Percentiles rank a stretch among this genome's conserved stretches.
Evolutionary conservation across 495 filamentous ascomycete species (phyloP).

Genomic region (Talaromyces nanjingensis): DNA sequence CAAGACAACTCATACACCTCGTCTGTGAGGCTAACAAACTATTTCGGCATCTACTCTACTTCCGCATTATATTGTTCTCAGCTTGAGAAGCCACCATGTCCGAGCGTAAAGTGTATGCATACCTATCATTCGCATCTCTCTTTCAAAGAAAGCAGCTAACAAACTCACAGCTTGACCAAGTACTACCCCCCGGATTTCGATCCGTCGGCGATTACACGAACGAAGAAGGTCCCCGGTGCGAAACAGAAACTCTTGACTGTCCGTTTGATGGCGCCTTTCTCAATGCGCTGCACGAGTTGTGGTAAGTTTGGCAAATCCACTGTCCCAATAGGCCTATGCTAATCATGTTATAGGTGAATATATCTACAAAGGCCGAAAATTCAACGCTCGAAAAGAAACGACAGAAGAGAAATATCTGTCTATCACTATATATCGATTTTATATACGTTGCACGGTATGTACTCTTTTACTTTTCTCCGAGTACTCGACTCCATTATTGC

Average conservation of each 20-base stretch:
- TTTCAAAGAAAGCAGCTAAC: background rate
- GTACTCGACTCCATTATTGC: background rate
- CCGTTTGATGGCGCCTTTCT: constrained; percentile 95
- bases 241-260: constrained; percentile 72
- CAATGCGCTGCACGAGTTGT: constrained; percentile 85
- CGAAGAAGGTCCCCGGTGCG: constrained; percentile 44
- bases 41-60: background rate
- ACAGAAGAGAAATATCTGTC: constrained; percentile 85
- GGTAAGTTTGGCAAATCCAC: constrained; percentile 30
- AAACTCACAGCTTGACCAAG: constrained; percentile 32
- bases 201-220: constrained; percentile 71
- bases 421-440: constrained; percentile 89
- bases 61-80: no score
- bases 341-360: constrained; percentile 51
- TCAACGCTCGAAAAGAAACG: constrained; percentile 94
- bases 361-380: constrained; percentile 95
- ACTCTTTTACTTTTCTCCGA: background rate
- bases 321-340: background rate
- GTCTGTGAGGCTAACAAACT: background rate
- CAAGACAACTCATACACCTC: background rate
- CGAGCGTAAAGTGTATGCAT: constrained; percentile 78
- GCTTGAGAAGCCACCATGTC: constrained; percentile 64
- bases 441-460: constrained; percentile 90
- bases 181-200: constrained; percentile 98
- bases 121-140: constrained; percentile 21